Evolutionary conservation across 2,329 filamentous ascomycete species (phyloP).

Genomic region (Aspergillus novoparasiticus): DNA sequence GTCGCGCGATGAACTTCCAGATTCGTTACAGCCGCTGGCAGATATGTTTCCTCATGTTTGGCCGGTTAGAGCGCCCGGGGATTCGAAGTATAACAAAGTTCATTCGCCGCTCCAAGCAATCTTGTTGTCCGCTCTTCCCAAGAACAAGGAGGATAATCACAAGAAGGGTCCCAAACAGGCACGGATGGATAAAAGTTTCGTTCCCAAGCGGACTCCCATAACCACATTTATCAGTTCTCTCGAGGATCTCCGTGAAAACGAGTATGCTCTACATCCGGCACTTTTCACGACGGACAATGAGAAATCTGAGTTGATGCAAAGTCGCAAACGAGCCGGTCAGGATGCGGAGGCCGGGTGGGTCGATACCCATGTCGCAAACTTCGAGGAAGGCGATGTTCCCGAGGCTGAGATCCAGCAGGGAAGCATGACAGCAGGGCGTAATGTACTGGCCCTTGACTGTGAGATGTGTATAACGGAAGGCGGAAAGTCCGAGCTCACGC

Average conservation of each 20-base stretch:
- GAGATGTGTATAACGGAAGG: slow-evolving; percentile 94
- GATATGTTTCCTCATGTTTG: slow-evolving; percentile 86
- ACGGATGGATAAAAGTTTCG: slow-evolving; percentile 66
- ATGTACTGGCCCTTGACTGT: slow-evolving; percentile 83
- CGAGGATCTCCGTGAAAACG: slow-evolving; percentile 77
- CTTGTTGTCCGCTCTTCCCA: slow-evolving; percentile 72
- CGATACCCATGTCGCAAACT: slow-evolving; percentile 68
- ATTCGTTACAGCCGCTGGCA: slow-evolving; percentile 66
- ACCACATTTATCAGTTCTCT: slow-evolving; percentile 73
- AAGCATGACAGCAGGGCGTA: slow-evolving; percentile 79
- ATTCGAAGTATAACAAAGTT: slow-evolving; percentile 76
- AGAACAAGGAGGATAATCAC: slow-evolving; percentile 67
- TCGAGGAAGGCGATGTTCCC: slow-evolving; percentile 69
- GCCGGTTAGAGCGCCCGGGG: slow-evolving; percentile 85
- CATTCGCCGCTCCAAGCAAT: slow-evolving; percentile 87
- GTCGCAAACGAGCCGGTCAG: slow-evolving; percentile 55
- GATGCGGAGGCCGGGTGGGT: slow-evolving; percentile 72
- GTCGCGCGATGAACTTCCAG: slow-evolving; percentile 39
- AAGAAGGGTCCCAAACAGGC: slow-evolving; percentile 61
- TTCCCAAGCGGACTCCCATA: slow-evolving; percentile 77
- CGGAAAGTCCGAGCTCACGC: slow-evolving; percentile 78
- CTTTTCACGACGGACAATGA: slow-evolving; percentile 63
- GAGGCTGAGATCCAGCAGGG: slow-evolving; percentile 75
- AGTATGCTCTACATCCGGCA: slow-evolving; percentile 81
- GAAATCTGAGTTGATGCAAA: slow-evolving; percentile 55